phyloP scores from a whole-genome alignment of 257 asterid genomes.

The Coffea eugenioides region DNA sequence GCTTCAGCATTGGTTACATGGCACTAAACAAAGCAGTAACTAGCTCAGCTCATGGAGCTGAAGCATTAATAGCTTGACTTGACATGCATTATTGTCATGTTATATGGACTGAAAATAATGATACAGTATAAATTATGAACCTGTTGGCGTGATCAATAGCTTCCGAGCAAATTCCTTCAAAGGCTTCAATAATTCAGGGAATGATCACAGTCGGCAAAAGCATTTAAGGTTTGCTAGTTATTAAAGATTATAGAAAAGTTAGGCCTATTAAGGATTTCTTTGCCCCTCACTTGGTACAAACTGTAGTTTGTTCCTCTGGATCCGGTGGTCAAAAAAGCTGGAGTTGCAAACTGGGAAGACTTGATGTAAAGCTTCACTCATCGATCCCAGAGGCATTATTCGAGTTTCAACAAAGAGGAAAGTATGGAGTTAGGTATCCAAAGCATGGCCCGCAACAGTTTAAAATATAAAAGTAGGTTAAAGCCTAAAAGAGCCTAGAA shows the following conservation, averaged over 20 bases:
- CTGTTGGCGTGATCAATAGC: not conserved
- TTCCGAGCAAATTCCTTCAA: not conserved
- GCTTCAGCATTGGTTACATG: not conserved
- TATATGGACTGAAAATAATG: not conserved
- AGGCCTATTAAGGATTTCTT: too few relatives aligned
- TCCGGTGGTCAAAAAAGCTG: not conserved
- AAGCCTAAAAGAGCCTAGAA: not conserved
- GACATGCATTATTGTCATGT: not conserved
- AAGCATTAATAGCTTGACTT: not conserved
- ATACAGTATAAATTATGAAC: not conserved
- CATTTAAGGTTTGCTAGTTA: too few relatives aligned
- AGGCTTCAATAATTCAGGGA: not conserved
- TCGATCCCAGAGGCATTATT: not conserved
- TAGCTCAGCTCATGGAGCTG: not conserved
- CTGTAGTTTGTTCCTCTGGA: not conserved
- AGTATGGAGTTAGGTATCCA: not conserved
- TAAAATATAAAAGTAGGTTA: not conserved
- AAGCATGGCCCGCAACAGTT: conserved; percentile 4
- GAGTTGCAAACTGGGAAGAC: not conserved
- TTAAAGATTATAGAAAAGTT: too few relatives aligned
- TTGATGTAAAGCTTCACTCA: not conserved
- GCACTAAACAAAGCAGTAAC: not conserved
- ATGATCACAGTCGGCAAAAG: not conserved
- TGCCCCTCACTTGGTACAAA: not conserved
- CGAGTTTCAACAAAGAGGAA: not conserved